phyloP scores from a whole-genome alignment of 768 basidiomycete species.

The Lactifluus rugatus region DNA sequence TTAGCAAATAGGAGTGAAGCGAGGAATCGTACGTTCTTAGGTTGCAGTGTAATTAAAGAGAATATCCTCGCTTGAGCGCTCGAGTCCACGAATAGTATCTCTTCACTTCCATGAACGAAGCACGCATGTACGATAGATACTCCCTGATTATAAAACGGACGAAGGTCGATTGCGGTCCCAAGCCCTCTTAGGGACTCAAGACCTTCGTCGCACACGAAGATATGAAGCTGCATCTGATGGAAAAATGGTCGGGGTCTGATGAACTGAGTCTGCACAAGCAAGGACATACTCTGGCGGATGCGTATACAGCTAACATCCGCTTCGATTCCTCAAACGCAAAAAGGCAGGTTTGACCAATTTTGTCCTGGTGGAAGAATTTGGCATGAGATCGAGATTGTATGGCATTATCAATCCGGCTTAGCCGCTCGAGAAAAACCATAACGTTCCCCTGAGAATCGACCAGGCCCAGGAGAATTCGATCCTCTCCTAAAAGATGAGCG shows the following conservation, averaged over 20 bases:
- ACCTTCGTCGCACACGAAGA: slow-evolving; percentile 40
- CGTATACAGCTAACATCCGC: slow-evolving; percentile 40
- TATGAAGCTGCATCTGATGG: slow-evolving; percentile 30
- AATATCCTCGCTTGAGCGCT: slow-evolving; percentile 37
- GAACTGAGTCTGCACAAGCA: neutral
- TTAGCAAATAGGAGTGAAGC: neutral
- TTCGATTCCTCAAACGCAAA: slow-evolving; percentile 46
- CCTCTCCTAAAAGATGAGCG: slow-evolving; percentile 13
- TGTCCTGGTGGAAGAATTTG: slow-evolving; percentile 32
- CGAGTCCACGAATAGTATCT: slow-evolving; percentile 43
- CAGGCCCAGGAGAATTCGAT: slow-evolving; percentile 12
- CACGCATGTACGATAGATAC: slow-evolving; percentile 29
- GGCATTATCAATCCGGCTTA: neutral
- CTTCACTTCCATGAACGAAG: slow-evolving; percentile 44
- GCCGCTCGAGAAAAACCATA: slow-evolving; percentile 10
- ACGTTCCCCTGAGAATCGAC: slow-evolving; percentile 7
- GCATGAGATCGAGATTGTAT: neutral
- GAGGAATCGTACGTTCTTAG: slow-evolving; percentile 30
- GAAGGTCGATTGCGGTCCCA: slow-evolving; percentile 35
- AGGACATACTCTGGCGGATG: slow-evolving; percentile 31
- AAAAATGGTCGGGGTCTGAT: neutral
- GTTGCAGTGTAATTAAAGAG: slow-evolving; percentile 44
- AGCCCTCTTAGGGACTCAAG: slow-evolving; percentile 33
- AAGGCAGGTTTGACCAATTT: slow-evolving; percentile 37
- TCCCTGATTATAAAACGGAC: slow-evolving; percentile 32